Evolutionary conservation across 345 rosid genomes (phyloP).

Genomic region (Mangifera indica): DNA sequence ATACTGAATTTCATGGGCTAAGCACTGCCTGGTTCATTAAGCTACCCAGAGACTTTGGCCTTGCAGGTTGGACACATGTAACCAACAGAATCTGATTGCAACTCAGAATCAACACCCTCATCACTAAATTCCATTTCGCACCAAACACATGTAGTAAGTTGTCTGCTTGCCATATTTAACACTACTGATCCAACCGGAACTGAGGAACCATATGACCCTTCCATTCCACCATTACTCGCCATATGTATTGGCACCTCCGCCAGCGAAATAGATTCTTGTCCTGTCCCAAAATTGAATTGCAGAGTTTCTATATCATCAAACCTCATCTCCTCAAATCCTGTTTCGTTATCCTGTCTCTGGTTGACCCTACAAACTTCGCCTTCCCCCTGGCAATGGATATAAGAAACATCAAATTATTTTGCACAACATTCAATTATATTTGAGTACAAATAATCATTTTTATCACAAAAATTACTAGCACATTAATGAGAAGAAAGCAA

Average conservation of each 20-base stretch:
- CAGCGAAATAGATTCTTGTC: conserved; percentile 33
- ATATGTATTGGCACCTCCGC: conserved; percentile 33
- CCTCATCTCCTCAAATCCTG: conserved; percentile 46
- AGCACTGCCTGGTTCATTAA: conserved; percentile 20
- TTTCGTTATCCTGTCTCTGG: conserved; percentile 25
- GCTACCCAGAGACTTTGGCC: conserved; percentile 50
- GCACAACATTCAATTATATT: neutral
- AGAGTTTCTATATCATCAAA: conserved; percentile 47
- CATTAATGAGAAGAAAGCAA: neutral
- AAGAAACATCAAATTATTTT: conserved; percentile 2
- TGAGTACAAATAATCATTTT: neutral
- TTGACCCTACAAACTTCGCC: conserved; percentile 18
- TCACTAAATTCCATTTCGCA: conserved; percentile 61
- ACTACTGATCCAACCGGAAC: conserved; percentile 35
- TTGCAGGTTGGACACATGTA: conserved; percentile 73
- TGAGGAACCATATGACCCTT: conserved; percentile 29
- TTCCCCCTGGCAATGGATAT: conserved; percentile 44
- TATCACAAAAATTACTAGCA: neutral
- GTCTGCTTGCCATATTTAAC: conserved; percentile 22
- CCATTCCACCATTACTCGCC: conserved; percentile 30
- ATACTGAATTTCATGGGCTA: conserved; percentile 6
- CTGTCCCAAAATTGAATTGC: conserved; percentile 32
- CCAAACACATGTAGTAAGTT: conserved; percentile 51
- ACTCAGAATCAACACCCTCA: conserved; percentile 44
- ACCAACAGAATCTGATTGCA: conserved; percentile 64